phyloP scores from a whole-genome alignment of 2,329 filamentous ascomycete genomes.

The Fonsecaea monophora region DNA sequence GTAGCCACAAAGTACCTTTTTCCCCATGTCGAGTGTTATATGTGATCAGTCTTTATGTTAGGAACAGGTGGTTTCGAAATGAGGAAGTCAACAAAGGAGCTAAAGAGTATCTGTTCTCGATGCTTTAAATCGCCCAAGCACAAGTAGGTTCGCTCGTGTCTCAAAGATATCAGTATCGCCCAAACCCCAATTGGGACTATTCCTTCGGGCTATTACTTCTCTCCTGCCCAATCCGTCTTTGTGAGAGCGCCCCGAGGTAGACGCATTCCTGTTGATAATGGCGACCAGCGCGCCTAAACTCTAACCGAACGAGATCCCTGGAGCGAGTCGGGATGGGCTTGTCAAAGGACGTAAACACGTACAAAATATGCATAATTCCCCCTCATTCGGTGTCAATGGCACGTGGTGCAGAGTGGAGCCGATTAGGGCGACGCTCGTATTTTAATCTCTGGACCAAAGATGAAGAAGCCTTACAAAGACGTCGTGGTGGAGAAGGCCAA shows the following conservation, averaged over 20 bases:
- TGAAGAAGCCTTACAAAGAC: not conserved
- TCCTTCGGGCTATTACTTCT: not conserved
- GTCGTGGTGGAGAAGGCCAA: not conserved
- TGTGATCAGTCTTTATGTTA: not conserved
- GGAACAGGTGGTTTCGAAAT: not conserved
- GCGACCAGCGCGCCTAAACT: not conserved
- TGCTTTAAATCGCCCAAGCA: not conserved
- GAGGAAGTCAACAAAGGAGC: not conserved
- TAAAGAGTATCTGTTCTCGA: not conserved
- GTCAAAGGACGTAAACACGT: not conserved
- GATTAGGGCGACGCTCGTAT: not conserved
- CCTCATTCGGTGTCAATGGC: not conserved
- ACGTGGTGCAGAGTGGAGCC: not conserved
- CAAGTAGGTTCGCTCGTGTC: not conserved
- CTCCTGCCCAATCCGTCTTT: conserved; percentile 4
- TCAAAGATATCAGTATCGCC: not conserved
- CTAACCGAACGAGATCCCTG: not conserved
- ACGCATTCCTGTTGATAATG: not conserved
- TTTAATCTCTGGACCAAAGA: not conserved
- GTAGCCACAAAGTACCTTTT: conserved; percentile 27
- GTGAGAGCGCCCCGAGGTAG: not conserved
- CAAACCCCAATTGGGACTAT: not conserved
- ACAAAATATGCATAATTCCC: not conserved
- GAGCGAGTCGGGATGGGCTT: not conserved
- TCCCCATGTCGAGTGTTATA: conserved; percentile 13